phyloP scores from a whole-genome alignment of 2,329 filamentous ascomycete species.

The Aspergillaceae sp. region DNA sequence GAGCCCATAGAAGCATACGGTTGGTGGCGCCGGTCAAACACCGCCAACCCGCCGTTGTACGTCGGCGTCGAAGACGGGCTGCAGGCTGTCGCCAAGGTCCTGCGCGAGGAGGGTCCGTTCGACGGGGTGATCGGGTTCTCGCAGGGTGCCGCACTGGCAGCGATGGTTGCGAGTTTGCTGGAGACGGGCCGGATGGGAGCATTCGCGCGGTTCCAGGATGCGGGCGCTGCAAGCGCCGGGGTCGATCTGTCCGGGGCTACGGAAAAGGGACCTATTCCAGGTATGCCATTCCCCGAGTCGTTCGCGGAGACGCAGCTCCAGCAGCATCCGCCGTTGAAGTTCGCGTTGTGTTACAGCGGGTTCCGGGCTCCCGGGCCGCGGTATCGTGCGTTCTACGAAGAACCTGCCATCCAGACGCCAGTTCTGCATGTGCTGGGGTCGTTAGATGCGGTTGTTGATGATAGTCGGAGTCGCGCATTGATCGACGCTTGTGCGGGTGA shows the following conservation, averaged over 20 bases:
- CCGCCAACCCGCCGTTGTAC: slow-evolving; percentile 59
- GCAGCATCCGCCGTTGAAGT: slow-evolving; percentile 53
- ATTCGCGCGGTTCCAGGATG: slow-evolving; percentile 37
- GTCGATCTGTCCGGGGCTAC: slow-evolving; percentile 4
- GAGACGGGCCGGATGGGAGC: slow-evolving; percentile 46
- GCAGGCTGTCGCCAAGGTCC: slow-evolving; percentile 50
- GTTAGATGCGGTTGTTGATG: slow-evolving; percentile 81
- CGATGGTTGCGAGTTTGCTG: slow-evolving; percentile 62
- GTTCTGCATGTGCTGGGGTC: slow-evolving; percentile 74
- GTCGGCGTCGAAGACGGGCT: slow-evolving; percentile 62
- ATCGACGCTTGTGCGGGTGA: slow-evolving; percentile 55
- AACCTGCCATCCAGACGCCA: slow-evolving; percentile 63
- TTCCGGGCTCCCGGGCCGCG: slow-evolving; percentile 57
- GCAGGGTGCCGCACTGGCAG: slow-evolving; percentile 66
- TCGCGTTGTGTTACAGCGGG: slow-evolving; percentile 68
- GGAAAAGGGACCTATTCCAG: slow-evolving; percentile 9
- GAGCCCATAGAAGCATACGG: slow-evolving; percentile 61
- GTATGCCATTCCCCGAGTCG: slow-evolving; percentile 44
- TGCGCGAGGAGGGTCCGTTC: slow-evolving; percentile 57
- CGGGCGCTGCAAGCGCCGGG: slow-evolving; percentile 11
- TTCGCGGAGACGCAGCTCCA: slow-evolving; percentile 30
- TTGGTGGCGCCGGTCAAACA: slow-evolving; percentile 64
- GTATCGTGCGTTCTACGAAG: slow-evolving; percentile 62
- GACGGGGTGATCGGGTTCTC: slow-evolving; percentile 77
- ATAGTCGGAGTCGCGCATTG: slow-evolving; percentile 59